Base-by-base conservation (phyloP, 1,284 basidiomycete species). In the Malassezia cuniculi region DNA sequence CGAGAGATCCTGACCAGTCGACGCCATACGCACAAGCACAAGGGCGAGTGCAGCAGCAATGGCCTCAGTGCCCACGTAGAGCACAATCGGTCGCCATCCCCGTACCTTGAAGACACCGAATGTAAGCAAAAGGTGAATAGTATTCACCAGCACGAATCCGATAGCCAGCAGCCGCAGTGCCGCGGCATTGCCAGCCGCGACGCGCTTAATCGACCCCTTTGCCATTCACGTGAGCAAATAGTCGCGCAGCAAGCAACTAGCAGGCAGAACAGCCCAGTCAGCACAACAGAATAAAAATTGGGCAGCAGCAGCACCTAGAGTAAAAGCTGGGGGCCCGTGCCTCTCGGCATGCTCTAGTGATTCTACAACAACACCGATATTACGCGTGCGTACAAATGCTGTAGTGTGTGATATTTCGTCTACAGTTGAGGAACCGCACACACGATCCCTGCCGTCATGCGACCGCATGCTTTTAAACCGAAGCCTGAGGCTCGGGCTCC, bases 401-500 rank as follows among this genome's bases (percentile, higher is more conserved):
- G n/a, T n/a, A n/a, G n/a, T n/a, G n/a, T n/a, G n/a, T n/a, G n/a
- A n/a, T n/a, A n/a, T n/a, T n/a, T n/a, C n/a, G n/a, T n/a, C n/a
- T n/a, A n/a, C n/a, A n/a, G n/a, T n/a, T n/a, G n/a, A n/a, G n/a
- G n/a, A n/a, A n/a, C n/a, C n/a, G n/a, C n/a, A n/a, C n/a, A n/a
- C n/a, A n/a, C n/a, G n/a, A n/a, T n/a, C n/a, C n/a, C n/a, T n/a
- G n/a, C n/a, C n/a, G n/a, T n/a, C n/a, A n/a, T n/a, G n/a, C n/a
- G n/a, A n/a, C n/a, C n/a, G n/a, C n/a, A n/a, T n/a, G n/a, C n/a
- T 29, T 41, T 66, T 66, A 66, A 34, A 68, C 84, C 56, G 80
- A 77, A 67, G 82, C 80, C 42, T 82, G 76, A 60, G 84, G 76
- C 72, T 82, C 81, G 35, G 82, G 84, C 75, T 87, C 85, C 77